Base-by-base conservation (phyloP, 2,329 filamentous ascomycete genomes). In the Curvularia lunata region DNA sequence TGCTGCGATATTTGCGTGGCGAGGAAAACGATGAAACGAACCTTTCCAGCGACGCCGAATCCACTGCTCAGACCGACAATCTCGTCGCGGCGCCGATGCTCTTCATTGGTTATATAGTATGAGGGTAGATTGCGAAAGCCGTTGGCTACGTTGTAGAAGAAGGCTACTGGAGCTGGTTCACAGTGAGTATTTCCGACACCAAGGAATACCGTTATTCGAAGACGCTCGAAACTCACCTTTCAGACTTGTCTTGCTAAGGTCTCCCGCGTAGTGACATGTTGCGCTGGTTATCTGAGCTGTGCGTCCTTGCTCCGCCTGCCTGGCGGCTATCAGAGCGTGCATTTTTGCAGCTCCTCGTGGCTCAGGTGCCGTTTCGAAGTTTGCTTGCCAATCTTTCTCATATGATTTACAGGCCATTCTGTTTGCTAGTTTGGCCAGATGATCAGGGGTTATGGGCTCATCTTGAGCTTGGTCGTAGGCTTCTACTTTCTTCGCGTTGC, bases 21-120 rank as follows among this genome's bases (percentile, higher is more conserved):
- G 40, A 19, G 4, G 25, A 27, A 27, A 16, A 2, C 16, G 30
- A 16, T 37, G 1, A 25, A 4, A 37, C 28, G 10, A 25, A 65
- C 65, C 42, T 83, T 91, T 4, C 89, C 85, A 1, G 92, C 92
- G 38, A 91, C 86, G 58, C 83, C 86, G 19, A 96, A 77, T 0
- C 92, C 92, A 59, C 87, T 90, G 34, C 85, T 82, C 38, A 96
- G 79, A 32, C 87, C 89, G 0, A 89, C 91, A 19, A 69, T 63
- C n/a, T 67, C 65, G n/a, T 69, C 65, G 18, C 66, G 42, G 46
- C 56, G 58, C 4, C 65, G 46, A 10, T 59, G 56, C 6, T 49
- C 34, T 28, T 67, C 66, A 25, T 66, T 61, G 19, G 47, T 54
- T 23, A 66, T 58, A 3, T 50, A 23, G 23, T 67, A 67, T 1